Evolutionary conservation across 257 asterid genomes (phyloP).

Genomic region (Cordia subcordata): DNA sequence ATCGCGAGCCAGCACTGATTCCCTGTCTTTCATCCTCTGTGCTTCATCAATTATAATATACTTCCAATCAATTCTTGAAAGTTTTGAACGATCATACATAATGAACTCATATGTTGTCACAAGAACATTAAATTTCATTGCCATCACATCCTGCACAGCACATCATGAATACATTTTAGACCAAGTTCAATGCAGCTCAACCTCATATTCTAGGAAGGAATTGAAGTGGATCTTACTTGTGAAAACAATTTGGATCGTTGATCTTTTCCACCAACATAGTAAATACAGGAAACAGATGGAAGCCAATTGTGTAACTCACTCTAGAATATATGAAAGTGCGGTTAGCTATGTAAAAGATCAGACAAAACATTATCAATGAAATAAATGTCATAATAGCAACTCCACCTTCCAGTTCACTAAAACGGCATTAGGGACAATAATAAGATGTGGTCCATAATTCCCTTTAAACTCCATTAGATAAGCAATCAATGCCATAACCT

Average conservation of each 20-base stretch:
- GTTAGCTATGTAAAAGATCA: conserved; percentile 19
- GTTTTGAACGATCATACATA: conserved; percentile 97
- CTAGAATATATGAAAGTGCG: conserved; percentile 35
- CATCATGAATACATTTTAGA: conserved; percentile 5
- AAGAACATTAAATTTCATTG: conserved; percentile 95
- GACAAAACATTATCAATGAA: background rate
- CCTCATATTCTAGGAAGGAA: conserved; percentile 11
- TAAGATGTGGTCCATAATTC: conserved; percentile 97
- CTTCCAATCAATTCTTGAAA: conserved; percentile 97
- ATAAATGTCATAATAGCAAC: conserved; percentile 15
- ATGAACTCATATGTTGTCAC: conserved; percentile 97
- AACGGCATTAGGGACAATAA: conserved; percentile 98
- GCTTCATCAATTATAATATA: conserved; percentile 98
- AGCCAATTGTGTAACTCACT: conserved; percentile 64
- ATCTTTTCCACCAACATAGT: conserved; percentile 31
- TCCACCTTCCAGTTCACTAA: conserved; percentile 98
- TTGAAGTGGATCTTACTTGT: conserved; percentile 57
- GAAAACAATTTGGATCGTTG: conserved; percentile 85
- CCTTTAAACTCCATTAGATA: conserved; percentile 97
- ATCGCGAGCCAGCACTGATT: conserved; percentile 99
- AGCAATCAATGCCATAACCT: conserved; percentile 98
- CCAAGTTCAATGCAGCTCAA: conserved; percentile 11
- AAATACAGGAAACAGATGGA: background rate
- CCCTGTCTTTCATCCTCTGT: conserved; percentile 98
- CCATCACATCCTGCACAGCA: conserved; percentile 72